Percentiles rank a stretch among this genome's conserved stretches.
Evolutionary conservation across 495 filamentous ascomycete genomes (phyloP).

Genomic region (Neurospora sp.): DNA sequence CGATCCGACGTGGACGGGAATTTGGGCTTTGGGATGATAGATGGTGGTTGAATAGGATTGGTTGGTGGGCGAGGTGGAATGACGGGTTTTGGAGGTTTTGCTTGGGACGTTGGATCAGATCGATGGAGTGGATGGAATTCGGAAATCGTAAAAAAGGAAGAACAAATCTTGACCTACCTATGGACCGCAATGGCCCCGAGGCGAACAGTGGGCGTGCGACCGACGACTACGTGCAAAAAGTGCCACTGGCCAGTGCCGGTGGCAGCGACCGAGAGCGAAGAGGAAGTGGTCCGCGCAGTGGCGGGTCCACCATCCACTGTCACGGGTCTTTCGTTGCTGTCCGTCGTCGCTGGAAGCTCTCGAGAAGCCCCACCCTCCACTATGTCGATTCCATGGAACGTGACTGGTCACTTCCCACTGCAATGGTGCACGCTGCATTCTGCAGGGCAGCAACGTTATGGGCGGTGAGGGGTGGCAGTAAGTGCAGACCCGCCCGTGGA

Average conservation of each 20-base stretch:
- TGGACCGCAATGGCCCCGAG: background rate
- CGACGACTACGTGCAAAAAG: background rate
- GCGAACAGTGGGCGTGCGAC: background rate
- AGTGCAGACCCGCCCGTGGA: background rate
- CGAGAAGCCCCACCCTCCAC: background rate
- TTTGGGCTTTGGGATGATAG: background rate
- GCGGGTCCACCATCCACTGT: slow-evolving; percentile 13
- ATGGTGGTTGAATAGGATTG: background rate
- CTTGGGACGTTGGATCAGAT: background rate
- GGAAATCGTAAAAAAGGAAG: slow-evolving; percentile 10
- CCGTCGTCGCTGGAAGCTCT: background rate
- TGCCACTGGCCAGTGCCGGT: background rate
- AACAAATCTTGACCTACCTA: slow-evolving; percentile 12
- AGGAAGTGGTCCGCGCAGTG: slow-evolving; percentile 8
- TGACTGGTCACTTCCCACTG: slow-evolving; percentile 4
- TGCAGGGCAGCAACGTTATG: slow-evolving; percentile 11
- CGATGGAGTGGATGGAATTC: background rate
- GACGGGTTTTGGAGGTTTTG: background rate
- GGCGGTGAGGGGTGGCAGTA: slow-evolving; percentile 19
- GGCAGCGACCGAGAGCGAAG: background rate
- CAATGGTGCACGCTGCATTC: background rate
- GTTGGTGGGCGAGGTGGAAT: background rate
- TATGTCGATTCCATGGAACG: slow-evolving; percentile 5
- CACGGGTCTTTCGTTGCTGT: background rate
- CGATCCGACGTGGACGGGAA: background rate